Conservation (phyloP, 2,329 filamentous ascomycete species). For the Penicillium brasilianum region DNA sequence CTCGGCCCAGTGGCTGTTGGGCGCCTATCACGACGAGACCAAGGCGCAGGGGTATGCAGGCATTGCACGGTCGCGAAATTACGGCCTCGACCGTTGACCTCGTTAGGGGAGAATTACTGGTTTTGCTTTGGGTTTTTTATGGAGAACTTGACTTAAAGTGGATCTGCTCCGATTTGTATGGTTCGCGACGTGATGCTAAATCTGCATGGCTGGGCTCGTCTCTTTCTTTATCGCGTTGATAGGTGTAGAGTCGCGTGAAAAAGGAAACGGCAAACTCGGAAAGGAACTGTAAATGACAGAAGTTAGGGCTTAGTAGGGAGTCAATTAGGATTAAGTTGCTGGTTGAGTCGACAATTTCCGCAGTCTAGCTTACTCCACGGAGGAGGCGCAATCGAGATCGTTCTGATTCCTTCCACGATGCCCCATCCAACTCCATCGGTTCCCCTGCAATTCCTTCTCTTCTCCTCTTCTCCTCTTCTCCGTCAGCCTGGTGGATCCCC, state of each 20-base stretch:
- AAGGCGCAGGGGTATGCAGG: conserved; percentile 35
- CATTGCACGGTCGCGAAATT: conserved; percentile 9
- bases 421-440: not conserved
- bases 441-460: conserved; percentile 5
- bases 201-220: not conserved
- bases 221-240: not conserved
- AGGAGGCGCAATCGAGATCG: not conserved
- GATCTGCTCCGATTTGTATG: not conserved
- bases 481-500: conserved; percentile 5
- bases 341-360: too few species aligned
- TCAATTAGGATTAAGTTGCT: not conserved
- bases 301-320: not conserved
- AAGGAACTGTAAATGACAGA: not conserved
- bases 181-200: not conserved
- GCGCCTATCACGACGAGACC: conserved; percentile 22
- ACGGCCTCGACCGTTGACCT: not conserved
- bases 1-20: conserved; percentile 8
- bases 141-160: not conserved
- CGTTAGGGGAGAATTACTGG: not conserved
- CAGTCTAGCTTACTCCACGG: not conserved
- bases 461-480: conserved; percentile 18
- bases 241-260: not conserved
- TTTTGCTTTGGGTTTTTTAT: conserved; percentile 1
- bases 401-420: too few species aligned
- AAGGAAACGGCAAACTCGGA: not conserved